Evolutionary conservation across 371 early-diverging fungal genomes (phyloP).

Genomic region (Rhizoclosmatium hyalinum): DNA sequence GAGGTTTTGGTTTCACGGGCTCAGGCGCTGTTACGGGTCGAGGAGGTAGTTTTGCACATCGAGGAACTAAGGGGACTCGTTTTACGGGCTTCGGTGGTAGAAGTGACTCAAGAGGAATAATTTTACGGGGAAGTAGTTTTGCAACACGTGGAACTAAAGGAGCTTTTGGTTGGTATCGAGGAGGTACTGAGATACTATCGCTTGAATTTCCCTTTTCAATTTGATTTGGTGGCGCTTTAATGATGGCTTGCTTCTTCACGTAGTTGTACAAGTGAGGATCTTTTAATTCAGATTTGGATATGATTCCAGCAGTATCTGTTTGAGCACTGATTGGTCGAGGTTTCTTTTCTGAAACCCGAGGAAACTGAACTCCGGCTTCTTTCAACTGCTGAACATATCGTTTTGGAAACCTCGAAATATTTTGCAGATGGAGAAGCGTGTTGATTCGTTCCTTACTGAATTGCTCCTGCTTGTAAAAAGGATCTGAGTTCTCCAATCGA

Average conservation of each 20-base stretch:
- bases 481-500: constrained; percentile 28
- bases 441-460: constrained; percentile 22
- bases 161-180: background rate
- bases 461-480: constrained; percentile 20
- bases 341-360: constrained; percentile 2
- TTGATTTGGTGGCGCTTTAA: background rate
- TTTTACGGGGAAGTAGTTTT: constrained; percentile 14
- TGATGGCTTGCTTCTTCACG: background rate
- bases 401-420: constrained; percentile 32
- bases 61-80: constrained; percentile 3
- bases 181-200: background rate
- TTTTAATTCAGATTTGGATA: constrained; percentile 5
- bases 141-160: constrained; percentile 35
- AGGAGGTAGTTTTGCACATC: constrained; percentile 3
- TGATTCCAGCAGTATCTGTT: constrained; percentile 1
- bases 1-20: background rate
- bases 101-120: background rate
- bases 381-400: constrained; percentile 12
- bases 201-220: background rate
- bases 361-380: constrained; percentile 14
- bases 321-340: background rate
- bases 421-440: constrained; percentile 28
- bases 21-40: constrained; percentile 16
- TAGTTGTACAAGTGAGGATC: constrained; percentile 5
- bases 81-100: constrained; percentile 18